Conservation (phyloP, 2,329 filamentous ascomycete genomes). For the Xylariaceae sp. region DNA sequence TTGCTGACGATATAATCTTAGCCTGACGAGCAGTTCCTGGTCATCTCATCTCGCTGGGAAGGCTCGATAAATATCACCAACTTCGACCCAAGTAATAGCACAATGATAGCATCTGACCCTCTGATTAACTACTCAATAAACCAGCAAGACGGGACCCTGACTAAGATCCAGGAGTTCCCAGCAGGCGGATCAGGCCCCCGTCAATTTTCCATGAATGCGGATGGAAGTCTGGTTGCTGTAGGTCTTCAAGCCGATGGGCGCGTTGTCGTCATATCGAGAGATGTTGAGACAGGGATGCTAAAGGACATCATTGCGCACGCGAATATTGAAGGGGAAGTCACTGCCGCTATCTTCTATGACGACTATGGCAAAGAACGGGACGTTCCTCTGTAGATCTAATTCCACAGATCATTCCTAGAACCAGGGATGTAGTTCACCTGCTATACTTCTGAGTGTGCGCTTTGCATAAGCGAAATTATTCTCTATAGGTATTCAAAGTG, state of each 20-base stretch:
- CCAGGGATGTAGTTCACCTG: neutral
- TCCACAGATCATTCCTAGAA: slow-evolving; percentile 8
- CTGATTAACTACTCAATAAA: slow-evolving; percentile 60
- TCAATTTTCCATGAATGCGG: slow-evolving; percentile 60
- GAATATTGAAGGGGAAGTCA: slow-evolving; percentile 40
- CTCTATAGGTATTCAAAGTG: too few relatives aligned
- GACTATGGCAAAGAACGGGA: slow-evolving; percentile 10
- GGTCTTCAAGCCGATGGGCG: slow-evolving; percentile 58
- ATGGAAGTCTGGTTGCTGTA: slow-evolving; percentile 61
- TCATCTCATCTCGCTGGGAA: slow-evolving; percentile 66
- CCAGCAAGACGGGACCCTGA: slow-evolving; percentile 47
- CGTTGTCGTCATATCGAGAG: slow-evolving; percentile 58
- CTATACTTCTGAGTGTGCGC: too few relatives aligned
- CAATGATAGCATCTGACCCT: slow-evolving; percentile 54
- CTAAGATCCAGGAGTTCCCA: slow-evolving; percentile 53
- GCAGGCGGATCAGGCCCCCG: slow-evolving; percentile 63
- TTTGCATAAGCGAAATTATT: too few relatives aligned
- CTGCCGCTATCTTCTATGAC: slow-evolving; percentile 45
- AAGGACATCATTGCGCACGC: slow-evolving; percentile 39
- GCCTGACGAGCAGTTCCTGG: slow-evolving; percentile 58
- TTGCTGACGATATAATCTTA: slow-evolving; percentile 19
- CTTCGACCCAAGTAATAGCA: slow-evolving; percentile 39
- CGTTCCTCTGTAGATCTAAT: neutral
- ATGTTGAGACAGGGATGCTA: slow-evolving; percentile 56
- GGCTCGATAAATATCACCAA: slow-evolving; percentile 45